Conservation (phyloP, 106 monocot species). For the Allium cepa region DNA sequence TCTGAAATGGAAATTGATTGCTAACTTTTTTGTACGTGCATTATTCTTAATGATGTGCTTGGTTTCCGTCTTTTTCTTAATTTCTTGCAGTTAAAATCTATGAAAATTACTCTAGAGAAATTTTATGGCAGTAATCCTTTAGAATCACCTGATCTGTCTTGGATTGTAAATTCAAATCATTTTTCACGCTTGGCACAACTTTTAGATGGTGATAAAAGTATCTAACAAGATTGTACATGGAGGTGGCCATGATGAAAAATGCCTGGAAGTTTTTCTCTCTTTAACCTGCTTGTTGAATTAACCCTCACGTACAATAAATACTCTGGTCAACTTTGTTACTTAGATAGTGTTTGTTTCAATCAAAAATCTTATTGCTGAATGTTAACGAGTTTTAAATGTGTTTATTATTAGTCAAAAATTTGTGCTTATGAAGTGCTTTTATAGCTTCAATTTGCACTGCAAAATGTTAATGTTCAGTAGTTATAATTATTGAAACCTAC, state of each 20-base stretch:
- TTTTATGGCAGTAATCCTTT: constrained; percentile 61
- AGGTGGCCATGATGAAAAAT: constrained; percentile 48
- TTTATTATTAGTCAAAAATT: too few relatives aligned
- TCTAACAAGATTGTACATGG: constrained; percentile 49
- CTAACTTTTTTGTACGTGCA: background rate
- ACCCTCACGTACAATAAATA: too few relatives aligned
- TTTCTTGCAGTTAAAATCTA: constrained; percentile 30
- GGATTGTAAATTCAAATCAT: constrained; percentile 64
- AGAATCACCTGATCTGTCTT: constrained; percentile 44
- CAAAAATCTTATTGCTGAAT: too few relatives aligned
- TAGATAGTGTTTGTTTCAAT: too few relatives aligned
- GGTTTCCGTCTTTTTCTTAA: background rate
- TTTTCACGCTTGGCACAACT: constrained; percentile 48
- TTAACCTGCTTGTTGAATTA: too few relatives aligned
- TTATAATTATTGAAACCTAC: too few relatives aligned
- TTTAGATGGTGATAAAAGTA: constrained; percentile 44
- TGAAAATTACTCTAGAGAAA: constrained; percentile 39
- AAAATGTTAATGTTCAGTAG: too few relatives aligned
- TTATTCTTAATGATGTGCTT: background rate
- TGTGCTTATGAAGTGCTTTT: too few relatives aligned
- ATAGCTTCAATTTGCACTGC: too few relatives aligned
- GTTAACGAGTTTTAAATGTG: too few relatives aligned
- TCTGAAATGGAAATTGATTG: background rate
- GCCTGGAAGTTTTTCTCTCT: constrained; percentile 4
- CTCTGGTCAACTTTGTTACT: too few relatives aligned